These are phyloP conservation scores for Albugo laibachii DNA, from an alignment of 352 stramenopile species.

Conservation along the genomic window DNA sequence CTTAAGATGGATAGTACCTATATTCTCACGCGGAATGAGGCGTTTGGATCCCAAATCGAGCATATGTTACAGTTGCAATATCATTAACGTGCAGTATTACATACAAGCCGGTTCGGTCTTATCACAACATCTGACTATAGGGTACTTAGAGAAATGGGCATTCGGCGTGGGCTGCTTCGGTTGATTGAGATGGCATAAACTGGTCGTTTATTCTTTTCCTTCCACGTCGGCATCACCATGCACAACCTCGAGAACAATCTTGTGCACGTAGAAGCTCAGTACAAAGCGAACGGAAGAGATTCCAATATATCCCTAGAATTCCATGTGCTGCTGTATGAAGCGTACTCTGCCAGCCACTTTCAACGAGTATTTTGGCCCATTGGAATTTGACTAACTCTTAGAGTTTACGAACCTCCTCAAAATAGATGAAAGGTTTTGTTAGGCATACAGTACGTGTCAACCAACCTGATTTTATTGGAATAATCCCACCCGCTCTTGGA, in stretches of 20 bases:
- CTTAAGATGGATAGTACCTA: constrained; percentile 39
- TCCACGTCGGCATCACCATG: constrained; percentile 66
- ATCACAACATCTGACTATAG: constrained; percentile 44
- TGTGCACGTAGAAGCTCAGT: constrained; percentile 49
- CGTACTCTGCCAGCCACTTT: constrained; percentile 47
- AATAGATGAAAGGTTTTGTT: too few species aligned
- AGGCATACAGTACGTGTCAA: too few species aligned
- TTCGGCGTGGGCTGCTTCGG: constrained; percentile 33
- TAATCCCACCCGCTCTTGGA: too few species aligned
- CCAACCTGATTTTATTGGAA: too few species aligned
- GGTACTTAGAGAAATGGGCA: constrained; percentile 59
- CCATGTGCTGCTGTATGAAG: constrained; percentile 51
- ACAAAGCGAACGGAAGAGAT: constrained; percentile 51
- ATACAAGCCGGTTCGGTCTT: constrained; percentile 56
- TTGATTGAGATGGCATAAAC: constrained; percentile 66
- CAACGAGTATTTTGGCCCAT: constrained; percentile 58
- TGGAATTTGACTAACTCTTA: constrained; percentile 43
- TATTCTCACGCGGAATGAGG: constrained; percentile 33
- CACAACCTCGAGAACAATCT: constrained; percentile 73
- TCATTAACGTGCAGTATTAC: constrained; percentile 67
- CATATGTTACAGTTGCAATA: constrained; percentile 35
- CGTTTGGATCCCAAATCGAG: constrained; percentile 27
- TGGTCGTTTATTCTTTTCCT: constrained; percentile 45
- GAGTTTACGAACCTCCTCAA: too few species aligned
- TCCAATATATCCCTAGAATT: constrained; percentile 71